Evolutionary conservation across 495 filamentous ascomycete genomes (phyloP).

Genomic region (Penicillium turbatum): DNA sequence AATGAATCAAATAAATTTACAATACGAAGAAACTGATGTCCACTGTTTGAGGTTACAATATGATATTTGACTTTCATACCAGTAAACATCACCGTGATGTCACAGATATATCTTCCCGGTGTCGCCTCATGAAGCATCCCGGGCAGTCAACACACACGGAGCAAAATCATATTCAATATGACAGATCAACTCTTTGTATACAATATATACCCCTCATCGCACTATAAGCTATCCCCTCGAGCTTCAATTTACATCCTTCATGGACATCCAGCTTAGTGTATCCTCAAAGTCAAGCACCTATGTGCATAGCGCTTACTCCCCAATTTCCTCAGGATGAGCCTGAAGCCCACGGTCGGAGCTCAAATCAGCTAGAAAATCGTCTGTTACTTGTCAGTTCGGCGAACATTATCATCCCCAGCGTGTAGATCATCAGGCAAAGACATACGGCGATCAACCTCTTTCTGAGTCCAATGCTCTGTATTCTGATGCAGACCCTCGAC

Average conservation of each 20-base stretch:
- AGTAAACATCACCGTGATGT: slow-evolving; percentile 23
- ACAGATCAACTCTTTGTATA: too few species aligned
- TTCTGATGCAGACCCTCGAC: slow-evolving; percentile 22
- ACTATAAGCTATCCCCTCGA: too few species aligned
- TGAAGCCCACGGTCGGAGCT: slow-evolving; percentile 6
- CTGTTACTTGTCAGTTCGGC: neutral
- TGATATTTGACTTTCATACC: too few species aligned
- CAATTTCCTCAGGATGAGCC: slow-evolving; percentile 1
- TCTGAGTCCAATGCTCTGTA: slow-evolving; percentile 17
- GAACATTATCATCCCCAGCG: neutral
- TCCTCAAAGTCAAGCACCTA: neutral
- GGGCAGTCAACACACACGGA: neutral
- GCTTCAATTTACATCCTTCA: too few species aligned
- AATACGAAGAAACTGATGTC: slow-evolving; percentile 8
- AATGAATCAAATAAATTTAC: too few species aligned
- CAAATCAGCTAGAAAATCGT: neutral
- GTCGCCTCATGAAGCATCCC: too few species aligned
- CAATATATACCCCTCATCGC: too few species aligned
- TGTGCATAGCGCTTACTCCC: neutral
- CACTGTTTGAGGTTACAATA: too few species aligned
- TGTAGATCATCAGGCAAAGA: neutral
- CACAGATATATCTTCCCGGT: slow-evolving; percentile 13
- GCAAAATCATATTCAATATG: too few species aligned
- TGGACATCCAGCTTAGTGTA: too few species aligned
- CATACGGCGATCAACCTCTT: slow-evolving; percentile 11